phyloP scores from a whole-genome alignment of 108 stramenopile species.

The Tribonema minus region DNA sequence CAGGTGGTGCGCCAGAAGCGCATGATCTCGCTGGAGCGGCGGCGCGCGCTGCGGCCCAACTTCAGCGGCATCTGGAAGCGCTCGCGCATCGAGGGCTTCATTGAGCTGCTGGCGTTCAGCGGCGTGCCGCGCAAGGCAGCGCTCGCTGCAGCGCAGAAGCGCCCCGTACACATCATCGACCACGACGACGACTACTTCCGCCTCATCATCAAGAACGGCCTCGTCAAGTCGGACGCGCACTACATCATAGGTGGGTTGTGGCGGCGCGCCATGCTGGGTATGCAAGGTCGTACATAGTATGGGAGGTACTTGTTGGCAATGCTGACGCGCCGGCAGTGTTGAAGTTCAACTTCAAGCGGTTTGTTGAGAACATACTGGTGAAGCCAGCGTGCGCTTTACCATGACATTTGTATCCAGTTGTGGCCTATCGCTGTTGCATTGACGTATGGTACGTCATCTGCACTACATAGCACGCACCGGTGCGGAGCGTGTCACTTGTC shows the following conservation, averaged over 20 bases:
- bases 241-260: slow-evolving; percentile 41
- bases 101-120: slow-evolving; percentile 6
- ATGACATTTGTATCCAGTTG: too few species aligned
- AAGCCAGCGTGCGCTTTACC: too few species aligned
- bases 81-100: slow-evolving; percentile 19
- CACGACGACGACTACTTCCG: slow-evolving; percentile 39
- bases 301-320: too few species aligned
- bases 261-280: too few species aligned
- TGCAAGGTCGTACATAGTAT: too few species aligned
- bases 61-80: slow-evolving; percentile 41
- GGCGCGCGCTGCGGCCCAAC: neutral
- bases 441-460: too few species aligned
- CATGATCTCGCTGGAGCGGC: neutral
- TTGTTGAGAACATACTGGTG: too few species aligned
- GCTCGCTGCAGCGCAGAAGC: slow-evolving; percentile 4
- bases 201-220: slow-evolving; percentile 42
- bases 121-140: slow-evolving; percentile 29
- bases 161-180: slow-evolving; percentile 41
- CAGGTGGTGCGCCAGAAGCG: neutral
- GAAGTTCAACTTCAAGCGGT: too few species aligned
- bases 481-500: too few species aligned
- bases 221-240: slow-evolving; percentile 24
- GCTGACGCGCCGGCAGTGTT: too few species aligned
- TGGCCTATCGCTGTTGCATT: too few species aligned
- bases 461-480: too few species aligned